Evolutionary conservation across 139 green algal genomes (phyloP), one percentile per base, ranked within the genome.

Genomic region (Picochlorum sp.): DNA sequence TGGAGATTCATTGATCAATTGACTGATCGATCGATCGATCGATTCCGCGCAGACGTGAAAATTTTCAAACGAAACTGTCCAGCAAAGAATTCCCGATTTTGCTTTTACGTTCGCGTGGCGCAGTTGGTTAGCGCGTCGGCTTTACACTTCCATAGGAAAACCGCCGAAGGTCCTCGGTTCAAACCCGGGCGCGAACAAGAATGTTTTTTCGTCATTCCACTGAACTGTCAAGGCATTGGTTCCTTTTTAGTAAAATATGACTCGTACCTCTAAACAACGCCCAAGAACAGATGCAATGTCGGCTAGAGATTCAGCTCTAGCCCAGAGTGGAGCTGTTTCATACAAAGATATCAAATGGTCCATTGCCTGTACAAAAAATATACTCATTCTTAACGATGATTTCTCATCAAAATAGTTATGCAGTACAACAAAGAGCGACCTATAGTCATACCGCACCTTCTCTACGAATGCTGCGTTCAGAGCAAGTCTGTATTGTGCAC

Each of bases 251-350:
- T 28, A 41, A n/a, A 41, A 20, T 44, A 37, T 61, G n/a, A 24
- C 16, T 13, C 58, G 20, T 60, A 75, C 67, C 67, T 70, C 82
- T 72, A 90, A 85, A 74, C 85, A 89, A 45, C 77, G 55, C 8
- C 67, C 70, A 20, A 94, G 69, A 1, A 57, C 66, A 14, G 24
- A 50, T 18, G 86, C 70, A 5, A 92, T 41, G 1, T 69, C 20
- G 1, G 69, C 65, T 55, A 92, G 85, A 37, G 72, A 77, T 16
- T 63, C 54, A 18, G 78, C 82, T 0, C 79, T 74, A 6, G 78
- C 77, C 55, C 78, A 69, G 63, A 76, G 78, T 1, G 84, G 76
- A 4, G 79, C 78, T 0, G 28, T 28, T 24, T 16, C 55, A 64
- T 80, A 90, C 50, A 77, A n/a, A 47, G 22, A 26, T 47, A n/a